Evolutionary conservation across 768 basidiomycete genomes (phyloP), one percentile per base, ranked within the genome.

Genomic region (Chalciporus pseudorubinellus): DNA sequence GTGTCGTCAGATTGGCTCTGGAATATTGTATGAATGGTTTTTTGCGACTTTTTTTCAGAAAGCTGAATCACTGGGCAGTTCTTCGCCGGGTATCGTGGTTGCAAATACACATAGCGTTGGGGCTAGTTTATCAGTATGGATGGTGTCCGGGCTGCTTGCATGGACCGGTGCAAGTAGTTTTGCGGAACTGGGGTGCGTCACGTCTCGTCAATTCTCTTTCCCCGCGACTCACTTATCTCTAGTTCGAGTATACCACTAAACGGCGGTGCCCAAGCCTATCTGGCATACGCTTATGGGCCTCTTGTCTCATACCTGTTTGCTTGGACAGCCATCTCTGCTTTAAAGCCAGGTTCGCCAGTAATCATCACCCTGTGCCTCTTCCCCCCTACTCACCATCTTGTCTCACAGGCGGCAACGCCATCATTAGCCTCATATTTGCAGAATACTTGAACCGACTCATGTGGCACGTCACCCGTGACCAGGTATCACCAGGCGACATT

Each of bases 81-180:
- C 92, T 4, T 94, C 92, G 6, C 93, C 95, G 2, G 95, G 95
- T 2, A 83, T 98, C 22, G 85, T 98, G 2, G 83, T 95, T 22
- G 87, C 91, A 10, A 91, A 95, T 62, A 87, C 89, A 0, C 79
- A 92, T 33, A 92, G 89, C 59, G 89, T 94, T 1, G 95, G 95
- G 11, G 89, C 93, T 11, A 93, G 93, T 72, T 70, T 98, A 13
- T 31, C 78, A 16, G 89, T 97, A 4, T 98, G 95, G 95, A 56
- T 90, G 6, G 73, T 78, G 3, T 86, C 90, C 48, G 95, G 94
- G 6, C 48, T 95, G 20, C 74, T 98, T 10, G 91, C 82, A 6
- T 98, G 95, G 95, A 97, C 95, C 3, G 95, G 95, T 18, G 93
- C 92, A 22, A 93, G 90, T 67, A 93, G 90, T 64, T 97, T 86